Base-by-base conservation (phyloP, 371 early-diverging fungal species). In the Blakeslea trispora region DNA sequence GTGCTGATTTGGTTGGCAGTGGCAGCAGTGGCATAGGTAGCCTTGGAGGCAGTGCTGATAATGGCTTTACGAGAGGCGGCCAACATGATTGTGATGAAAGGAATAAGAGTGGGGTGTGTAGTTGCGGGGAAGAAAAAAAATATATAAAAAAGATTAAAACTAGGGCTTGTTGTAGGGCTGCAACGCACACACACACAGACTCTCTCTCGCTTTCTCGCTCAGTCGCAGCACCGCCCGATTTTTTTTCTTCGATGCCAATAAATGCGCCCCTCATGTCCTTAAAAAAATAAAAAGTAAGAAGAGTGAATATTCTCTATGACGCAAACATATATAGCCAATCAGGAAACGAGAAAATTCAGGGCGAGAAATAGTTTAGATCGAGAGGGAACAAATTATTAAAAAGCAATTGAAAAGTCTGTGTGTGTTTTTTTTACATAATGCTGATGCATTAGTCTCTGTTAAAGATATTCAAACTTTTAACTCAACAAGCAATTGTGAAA, bases 41-140 rank as follows among this genome's bases (percentile, higher is more conserved):
- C 82, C 76, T 81, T 82, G 50, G 75, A 56, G 55, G 77, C 74
- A 61, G 81, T 71, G 66, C 75, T 76, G 66, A 77, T 73, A 66
- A 82, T 66, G 72, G 81, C 82, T 81, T 79, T 84, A 67, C 82
- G 81, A 68, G 81, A 69, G 71, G 84, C 75, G 58, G 81, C 79
- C 80, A 82, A 79, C 82, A 84, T 79, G 49, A 53, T 69, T 53
- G 56, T 54, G 49, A 58, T 44, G 46, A 53, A 52, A 51, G 37
- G 45, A 59, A 60, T 42, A 53, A 63, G 66, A 66, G 70, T 59
- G 70, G 56, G 66, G 70, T 45, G 46, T 46, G 41, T 51, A 50
- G 45, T 44, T 55, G 63, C 63, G 63, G 63, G 57, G 57, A 53
- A 63, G 47, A 57, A 56, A 57, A 53, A 41, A 48, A 48, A 49